These are phyloP conservation scores for Eucalyptus leucophloia DNA, from an alignment of 345 rosid species.

Conservation along the genomic window DNA sequence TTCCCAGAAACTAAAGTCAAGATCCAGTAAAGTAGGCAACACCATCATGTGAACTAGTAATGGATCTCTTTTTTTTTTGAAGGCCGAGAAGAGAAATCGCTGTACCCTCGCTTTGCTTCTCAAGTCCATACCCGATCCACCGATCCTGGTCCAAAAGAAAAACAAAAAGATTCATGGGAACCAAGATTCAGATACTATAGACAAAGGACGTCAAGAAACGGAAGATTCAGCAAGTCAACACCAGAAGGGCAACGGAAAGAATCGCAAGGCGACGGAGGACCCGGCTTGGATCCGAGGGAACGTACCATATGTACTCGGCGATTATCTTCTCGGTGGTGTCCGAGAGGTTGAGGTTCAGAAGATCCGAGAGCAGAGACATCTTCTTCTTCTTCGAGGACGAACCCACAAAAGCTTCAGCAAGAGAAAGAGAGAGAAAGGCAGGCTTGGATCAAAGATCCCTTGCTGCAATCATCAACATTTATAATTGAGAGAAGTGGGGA, in stretches of 20 bases:
- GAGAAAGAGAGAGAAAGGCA: background rate
- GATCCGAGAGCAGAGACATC: conserved; percentile 20
- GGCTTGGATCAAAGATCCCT: background rate
- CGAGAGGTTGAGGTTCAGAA: conserved; percentile 24
- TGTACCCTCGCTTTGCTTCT: conserved; percentile 29
- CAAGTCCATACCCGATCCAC: conserved; percentile 33
- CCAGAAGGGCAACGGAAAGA: background rate
- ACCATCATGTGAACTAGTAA: background rate
- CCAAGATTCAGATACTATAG: background rate
- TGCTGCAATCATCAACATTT: background rate
- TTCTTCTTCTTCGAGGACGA: background rate
- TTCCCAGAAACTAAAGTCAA: background rate
- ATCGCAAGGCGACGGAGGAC: background rate
- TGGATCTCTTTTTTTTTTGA: background rate
- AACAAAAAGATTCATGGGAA: background rate
- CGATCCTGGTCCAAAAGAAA: conserved; percentile 9
- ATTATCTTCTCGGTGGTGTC: conserved; percentile 16
- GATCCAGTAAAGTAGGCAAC: background rate
- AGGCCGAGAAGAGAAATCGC: background rate
- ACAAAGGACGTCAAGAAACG: background rate
- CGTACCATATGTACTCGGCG: conserved; percentile 23
- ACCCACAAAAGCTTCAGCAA: background rate
- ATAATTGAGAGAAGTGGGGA: background rate
- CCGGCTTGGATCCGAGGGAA: background rate
- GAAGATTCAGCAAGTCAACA: background rate